phyloP scores from a whole-genome alignment of 352 stramenopile species.

The Globisporangium alternatum region DNA sequence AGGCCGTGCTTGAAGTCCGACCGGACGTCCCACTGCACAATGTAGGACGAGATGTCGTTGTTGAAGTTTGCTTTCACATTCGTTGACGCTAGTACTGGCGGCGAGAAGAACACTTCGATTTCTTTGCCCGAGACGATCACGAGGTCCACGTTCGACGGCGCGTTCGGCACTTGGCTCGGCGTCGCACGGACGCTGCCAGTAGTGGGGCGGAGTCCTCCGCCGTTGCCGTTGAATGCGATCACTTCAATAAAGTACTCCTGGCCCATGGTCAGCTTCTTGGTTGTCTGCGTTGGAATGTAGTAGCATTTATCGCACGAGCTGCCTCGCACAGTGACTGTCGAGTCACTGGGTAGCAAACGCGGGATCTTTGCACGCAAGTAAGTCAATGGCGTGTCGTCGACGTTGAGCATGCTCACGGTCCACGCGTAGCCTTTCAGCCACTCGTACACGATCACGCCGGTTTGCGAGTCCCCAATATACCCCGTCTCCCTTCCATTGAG shows the following conservation, averaged over 20 bases:
- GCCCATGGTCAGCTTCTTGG: slow-evolving; percentile 52
- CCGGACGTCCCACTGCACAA: slow-evolving; percentile 86
- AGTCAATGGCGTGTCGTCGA: slow-evolving; percentile 28
- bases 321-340: slow-evolving; percentile 36
- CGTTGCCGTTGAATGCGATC: slow-evolving; percentile 73
- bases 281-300: slow-evolving; percentile 57
- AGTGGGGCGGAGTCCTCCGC: slow-evolving; percentile 46
- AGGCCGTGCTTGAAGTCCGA: slow-evolving; percentile 67
- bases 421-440: slow-evolving; percentile 75
- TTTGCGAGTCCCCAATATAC: slow-evolving; percentile 42
- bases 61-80: slow-evolving; percentile 69
- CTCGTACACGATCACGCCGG: slow-evolving; percentile 47
- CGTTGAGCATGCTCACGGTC: slow-evolving; percentile 51
- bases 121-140: slow-evolving; percentile 85
- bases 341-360: slow-evolving; percentile 40
- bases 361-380: slow-evolving; percentile 62
- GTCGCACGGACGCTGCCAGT: slow-evolving; percentile 34
- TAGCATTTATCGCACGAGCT: slow-evolving; percentile 63
- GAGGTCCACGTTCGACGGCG: slow-evolving; percentile 87
- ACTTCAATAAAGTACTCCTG: slow-evolving; percentile 79
- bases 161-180: slow-evolving; percentile 83
- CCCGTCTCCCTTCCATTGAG: slow-evolving; percentile 51
- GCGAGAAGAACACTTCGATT: slow-evolving; percentile 89
- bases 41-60: slow-evolving; percentile 86
- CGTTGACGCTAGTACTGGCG: slow-evolving; percentile 48